Percentiles rank a stretch among this genome's conserved stretches.
These are phyloP conservation scores for Phytophthora meadii DNA, from an alignment of 352 stramenopile species.

Conservation along the genomic window DNA sequence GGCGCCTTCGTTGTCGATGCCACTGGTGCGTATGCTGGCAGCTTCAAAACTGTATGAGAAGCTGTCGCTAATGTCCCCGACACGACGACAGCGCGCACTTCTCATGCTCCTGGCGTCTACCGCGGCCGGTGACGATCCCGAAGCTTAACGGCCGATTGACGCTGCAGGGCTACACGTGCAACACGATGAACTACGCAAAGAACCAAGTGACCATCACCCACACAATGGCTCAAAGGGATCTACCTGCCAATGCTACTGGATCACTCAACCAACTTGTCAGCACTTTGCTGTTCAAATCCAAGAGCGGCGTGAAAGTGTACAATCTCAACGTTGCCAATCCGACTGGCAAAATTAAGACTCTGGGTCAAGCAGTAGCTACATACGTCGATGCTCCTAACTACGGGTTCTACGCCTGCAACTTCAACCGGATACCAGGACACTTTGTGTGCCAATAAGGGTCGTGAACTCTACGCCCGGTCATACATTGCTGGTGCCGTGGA, in stretches of 20 bases:
- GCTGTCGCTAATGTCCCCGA: conserved; percentile 19
- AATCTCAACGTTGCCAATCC: conserved; percentile 27
- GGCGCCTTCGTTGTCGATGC: conserved; percentile 21
- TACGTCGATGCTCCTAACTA: conserved; percentile 13
- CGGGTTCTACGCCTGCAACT: conserved; percentile 16
- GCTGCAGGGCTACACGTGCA: conserved; percentile 27
- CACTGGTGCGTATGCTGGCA: conserved; percentile 11
- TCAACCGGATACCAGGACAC: conserved; percentile 21
- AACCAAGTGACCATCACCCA: conserved; percentile 26
- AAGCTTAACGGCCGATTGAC: conserved; percentile 15
- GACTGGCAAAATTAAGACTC: conserved; percentile 5
- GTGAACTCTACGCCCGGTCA: conserved; percentile 6
- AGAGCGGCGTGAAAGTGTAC: conserved; percentile 22
- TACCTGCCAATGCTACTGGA: conserved; percentile 1
- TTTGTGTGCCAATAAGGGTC: conserved; percentile 13
- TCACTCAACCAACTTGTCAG: conserved; percentile 15
- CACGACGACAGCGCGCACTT: conserved; percentile 21
- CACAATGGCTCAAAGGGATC: conserved; percentile 16
- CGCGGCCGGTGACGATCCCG: conserved; percentile 16
- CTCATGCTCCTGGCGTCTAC: conserved; percentile 25
- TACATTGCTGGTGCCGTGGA: conserved; percentile 14
- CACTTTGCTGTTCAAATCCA: conserved; percentile 20
- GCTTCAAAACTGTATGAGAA: conserved; percentile 16
- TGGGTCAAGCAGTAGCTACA: conserved; percentile 10
- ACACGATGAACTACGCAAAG: conserved; percentile 16